Evolutionary conservation across 2,329 filamentous ascomycete genomes (phyloP).

Genomic region (Byssoonygena ceratinophila): DNA sequence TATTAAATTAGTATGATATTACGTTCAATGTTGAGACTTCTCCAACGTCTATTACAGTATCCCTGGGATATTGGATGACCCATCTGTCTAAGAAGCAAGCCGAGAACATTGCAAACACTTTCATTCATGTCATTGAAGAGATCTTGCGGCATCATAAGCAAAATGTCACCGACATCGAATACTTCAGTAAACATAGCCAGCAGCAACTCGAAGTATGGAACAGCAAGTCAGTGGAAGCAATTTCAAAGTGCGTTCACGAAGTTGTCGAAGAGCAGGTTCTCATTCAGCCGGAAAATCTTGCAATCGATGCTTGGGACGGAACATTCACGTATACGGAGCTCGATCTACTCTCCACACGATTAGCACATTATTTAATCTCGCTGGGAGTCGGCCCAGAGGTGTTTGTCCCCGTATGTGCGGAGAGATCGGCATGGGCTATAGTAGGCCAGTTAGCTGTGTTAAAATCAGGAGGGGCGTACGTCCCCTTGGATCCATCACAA

Average conservation of each 20-base stretch:
- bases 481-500: conserved; percentile 52
- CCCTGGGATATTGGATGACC: background rate
- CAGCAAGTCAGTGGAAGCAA: background rate
- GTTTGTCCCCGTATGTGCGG: conserved; percentile 61
- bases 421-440: conserved; percentile 65
- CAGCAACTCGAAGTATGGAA: conserved; percentile 13
- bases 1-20: background rate
- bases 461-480: conserved; percentile 65
- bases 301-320: conserved; percentile 19
- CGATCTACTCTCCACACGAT: conserved; percentile 17
- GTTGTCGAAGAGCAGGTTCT: conserved; percentile 12
- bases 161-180: conserved; percentile 21
- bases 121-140: background rate
- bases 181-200: conserved; percentile 19
- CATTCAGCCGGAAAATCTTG: conserved; percentile 13
- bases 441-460: conserved; percentile 60
- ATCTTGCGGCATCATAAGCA: background rate
- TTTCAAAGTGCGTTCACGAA: conserved; percentile 14
- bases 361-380: conserved; percentile 12
- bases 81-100: background rate
- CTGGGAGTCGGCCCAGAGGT: conserved; percentile 42
- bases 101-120: background rate
- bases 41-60: background rate
- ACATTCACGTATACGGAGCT: conserved; percentile 13
- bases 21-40: background rate